phyloP scores from a whole-genome alignment of 2,329 filamentous ascomycete species.

The Cordyceps tenuipes region DNA sequence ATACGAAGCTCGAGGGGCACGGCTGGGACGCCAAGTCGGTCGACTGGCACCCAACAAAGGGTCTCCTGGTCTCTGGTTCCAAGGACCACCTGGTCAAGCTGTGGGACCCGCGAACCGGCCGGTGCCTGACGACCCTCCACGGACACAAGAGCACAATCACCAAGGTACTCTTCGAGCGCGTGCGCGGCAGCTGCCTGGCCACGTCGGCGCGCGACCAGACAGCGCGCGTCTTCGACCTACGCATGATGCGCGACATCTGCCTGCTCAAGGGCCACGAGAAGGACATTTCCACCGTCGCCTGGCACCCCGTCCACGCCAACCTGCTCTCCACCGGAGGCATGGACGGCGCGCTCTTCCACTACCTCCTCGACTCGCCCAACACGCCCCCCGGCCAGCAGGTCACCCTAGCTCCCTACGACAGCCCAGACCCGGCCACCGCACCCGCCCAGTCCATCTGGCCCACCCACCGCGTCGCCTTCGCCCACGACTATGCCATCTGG shows the following conservation, averaged over 20 bases:
- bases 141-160: constrained; percentile 97
- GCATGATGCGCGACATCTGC: constrained; percentile 97
- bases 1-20: constrained; percentile 81
- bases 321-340: constrained; percentile 84
- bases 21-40: constrained; percentile 97
- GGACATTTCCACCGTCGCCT: constrained; percentile 83
- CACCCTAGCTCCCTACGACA: constrained; percentile 76
- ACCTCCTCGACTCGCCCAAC: constrained; percentile 92
- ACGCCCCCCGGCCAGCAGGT: constrained; percentile 64
- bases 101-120: constrained; percentile 90
- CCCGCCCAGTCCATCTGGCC: constrained; percentile 88
- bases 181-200: constrained; percentile 75
- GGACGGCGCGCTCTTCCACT: constrained; percentile 85
- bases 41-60: constrained; percentile 96
- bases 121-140: constrained; percentile 87
- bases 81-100: constrained; percentile 97
- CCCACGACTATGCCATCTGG: constrained; percentile 95
- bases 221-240: constrained; percentile 84
- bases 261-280: constrained; percentile 92
- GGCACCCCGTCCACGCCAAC: constrained; percentile 88
- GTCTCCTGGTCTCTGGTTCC: constrained; percentile 86
- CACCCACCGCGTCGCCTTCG: constrained; percentile 76
- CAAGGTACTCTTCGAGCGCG: constrained; percentile 81
- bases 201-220: constrained; percentile 92
- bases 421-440: constrained; percentile 66